phyloP scores from a whole-genome alignment of 495 filamentous ascomycete genomes.

The Glarea lozoyensis region DNA sequence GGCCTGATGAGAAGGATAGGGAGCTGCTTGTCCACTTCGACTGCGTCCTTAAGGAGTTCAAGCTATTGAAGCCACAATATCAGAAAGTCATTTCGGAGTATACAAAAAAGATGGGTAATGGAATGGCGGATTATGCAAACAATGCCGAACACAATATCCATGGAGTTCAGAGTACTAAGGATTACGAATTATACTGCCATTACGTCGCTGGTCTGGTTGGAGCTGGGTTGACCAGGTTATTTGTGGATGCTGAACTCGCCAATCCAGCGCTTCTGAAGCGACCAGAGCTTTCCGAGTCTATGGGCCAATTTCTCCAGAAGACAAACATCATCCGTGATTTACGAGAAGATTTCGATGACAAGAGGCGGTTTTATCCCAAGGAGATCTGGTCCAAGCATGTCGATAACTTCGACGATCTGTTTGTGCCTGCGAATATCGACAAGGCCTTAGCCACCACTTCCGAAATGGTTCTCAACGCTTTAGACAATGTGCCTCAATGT shows the following conservation, averaged over 20 bases:
- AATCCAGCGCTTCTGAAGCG: conserved; percentile 77
- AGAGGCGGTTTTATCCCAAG: conserved; percentile 85
- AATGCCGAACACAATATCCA: conserved; percentile 71
- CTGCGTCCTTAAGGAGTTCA: conserved; percentile 76
- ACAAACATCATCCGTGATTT: conserved; percentile 97
- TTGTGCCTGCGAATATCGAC: conserved; percentile 69
- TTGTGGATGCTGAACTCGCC: conserved; percentile 79
- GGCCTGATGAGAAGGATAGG: conserved; percentile 88
- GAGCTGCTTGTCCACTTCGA: conserved; percentile 88
- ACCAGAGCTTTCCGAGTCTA: conserved; percentile 76
- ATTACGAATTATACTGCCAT: conserved; percentile 94
- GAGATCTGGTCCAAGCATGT: conserved; percentile 96
- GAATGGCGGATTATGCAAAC: conserved; percentile 90
- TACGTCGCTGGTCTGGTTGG: conserved; percentile 97
- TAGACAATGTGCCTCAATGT: conserved; percentile 84
- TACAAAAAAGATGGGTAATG: conserved; percentile 89
- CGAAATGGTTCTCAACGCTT: conserved; percentile 86
- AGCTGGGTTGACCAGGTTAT: conserved; percentile 83
- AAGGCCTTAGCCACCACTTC: conserved; percentile 81
- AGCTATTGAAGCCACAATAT: conserved; percentile 81
- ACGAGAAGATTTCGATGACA: conserved; percentile 79
- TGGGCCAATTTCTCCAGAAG: conserved; percentile 97
- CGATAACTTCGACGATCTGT: conserved; percentile 79
- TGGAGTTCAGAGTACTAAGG: conserved; percentile 72
- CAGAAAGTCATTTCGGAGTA: conserved; percentile 87